Evolutionary conservation across 2,329 filamentous ascomycete genomes (phyloP).

Genomic region (Ophiostoma ulmi): DNA sequence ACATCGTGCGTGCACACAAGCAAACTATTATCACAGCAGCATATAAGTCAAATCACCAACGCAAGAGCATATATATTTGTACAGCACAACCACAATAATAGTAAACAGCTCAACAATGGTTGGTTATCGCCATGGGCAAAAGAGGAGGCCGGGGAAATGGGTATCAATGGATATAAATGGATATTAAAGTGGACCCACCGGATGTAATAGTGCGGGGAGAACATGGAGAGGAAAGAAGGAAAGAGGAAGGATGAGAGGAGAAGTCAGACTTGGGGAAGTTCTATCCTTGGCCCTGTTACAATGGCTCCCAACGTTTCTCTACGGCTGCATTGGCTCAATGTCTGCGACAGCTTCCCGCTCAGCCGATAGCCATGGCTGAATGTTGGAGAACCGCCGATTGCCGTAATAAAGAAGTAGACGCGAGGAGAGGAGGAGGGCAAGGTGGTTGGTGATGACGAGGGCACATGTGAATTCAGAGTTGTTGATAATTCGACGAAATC

Average conservation of each 20-base stretch:
- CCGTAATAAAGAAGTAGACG: not conserved
- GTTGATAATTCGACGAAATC: not conserved
- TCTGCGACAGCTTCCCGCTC: slow-evolving; percentile 19
- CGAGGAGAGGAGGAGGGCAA: not conserved
- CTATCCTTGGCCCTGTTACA: slow-evolving; percentile 1
- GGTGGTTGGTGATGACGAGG: not conserved
- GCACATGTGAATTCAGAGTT: not conserved
- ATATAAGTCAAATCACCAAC: not conserved
- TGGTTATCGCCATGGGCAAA: not conserved
- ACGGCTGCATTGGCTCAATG: not conserved
- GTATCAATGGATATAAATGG: slow-evolving; percentile 21
- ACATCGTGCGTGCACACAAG: not conserved
- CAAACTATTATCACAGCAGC: not conserved
- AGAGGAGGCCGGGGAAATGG: slow-evolving; percentile 26
- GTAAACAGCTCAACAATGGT: not conserved
- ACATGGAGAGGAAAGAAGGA: slow-evolving; percentile 10
- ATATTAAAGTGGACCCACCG: slow-evolving; percentile 18
- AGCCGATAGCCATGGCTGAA: slow-evolving; percentile 12
- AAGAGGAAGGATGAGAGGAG: not conserved
- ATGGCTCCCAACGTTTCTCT: not conserved
- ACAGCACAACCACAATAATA: not conserved
- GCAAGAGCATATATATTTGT: too few species aligned
- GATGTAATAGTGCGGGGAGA: slow-evolving; percentile 1
- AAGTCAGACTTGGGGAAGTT: slow-evolving; percentile 1
- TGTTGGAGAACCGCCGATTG: not conserved